These are phyloP conservation scores for Beauveria brongniartii DNA, from an alignment of 2,329 filamentous ascomycete genomes.

Conservation along the genomic window DNA sequence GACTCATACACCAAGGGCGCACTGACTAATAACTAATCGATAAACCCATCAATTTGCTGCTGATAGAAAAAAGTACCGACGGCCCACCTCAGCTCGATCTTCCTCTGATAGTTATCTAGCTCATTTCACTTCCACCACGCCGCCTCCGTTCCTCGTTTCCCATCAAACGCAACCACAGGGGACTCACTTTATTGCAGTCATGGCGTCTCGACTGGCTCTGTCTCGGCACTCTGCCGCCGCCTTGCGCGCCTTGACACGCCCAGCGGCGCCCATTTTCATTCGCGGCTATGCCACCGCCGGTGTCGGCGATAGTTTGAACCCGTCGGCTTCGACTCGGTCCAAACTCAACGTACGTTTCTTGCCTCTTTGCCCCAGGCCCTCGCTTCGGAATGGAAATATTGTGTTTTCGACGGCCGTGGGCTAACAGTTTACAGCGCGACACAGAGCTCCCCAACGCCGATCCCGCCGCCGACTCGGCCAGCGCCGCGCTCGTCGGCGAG, in stretches of 20 bases:
- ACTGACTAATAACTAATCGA: neutral
- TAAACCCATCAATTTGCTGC: neutral
- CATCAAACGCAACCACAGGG: neutral
- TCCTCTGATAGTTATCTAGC: neutral
- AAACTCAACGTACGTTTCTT: neutral
- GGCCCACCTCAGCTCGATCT: neutral
- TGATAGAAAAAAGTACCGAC: neutral
- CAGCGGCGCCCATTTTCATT: neutral
- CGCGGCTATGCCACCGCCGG: conserved; percentile 7
- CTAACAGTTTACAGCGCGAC: conserved; percentile 18
- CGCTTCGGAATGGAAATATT: neutral
- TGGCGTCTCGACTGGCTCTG: conserved; percentile 7
- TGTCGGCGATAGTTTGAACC: conserved; percentile 2
- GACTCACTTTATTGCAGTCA: neutral
- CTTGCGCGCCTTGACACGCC: neutral
- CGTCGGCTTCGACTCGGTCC: neutral
- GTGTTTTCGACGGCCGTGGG: neutral
- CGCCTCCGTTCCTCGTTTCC: neutral
- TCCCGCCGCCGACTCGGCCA: conserved; percentile 64
- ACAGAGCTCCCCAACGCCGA: conserved; percentile 56
- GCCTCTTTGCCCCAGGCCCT: neutral
- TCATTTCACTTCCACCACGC: neutral
- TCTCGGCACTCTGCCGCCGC: neutral
- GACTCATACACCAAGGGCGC: neutral
- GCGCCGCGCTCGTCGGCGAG: conserved; percentile 64